Base-by-base conservation (phyloP, 257 asterid genomes). In the Penstemon davidsonii region DNA sequence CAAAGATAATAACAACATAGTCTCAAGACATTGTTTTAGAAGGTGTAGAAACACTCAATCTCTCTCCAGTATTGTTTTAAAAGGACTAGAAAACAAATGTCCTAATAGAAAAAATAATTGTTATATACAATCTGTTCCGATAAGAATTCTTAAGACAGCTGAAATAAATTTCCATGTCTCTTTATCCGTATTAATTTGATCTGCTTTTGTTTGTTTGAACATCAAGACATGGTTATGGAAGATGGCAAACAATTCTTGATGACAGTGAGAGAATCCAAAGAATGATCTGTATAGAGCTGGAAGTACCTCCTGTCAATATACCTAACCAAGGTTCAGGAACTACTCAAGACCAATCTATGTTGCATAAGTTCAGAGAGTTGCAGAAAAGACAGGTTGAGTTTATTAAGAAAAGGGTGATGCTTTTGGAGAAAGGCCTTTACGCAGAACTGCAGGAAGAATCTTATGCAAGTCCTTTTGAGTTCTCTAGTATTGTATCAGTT, bases 171-270 rank as follows among this genome's bases (percentile, higher is more conserved):
- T 41, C 55, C 76, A 13, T 51, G 55, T 38, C 41, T 59, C 42
- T 9, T 42, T 65, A 54, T 6, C 42, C 55, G 70, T 41, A 61
- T 64, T 69, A 50, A 57, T 47, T 52, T 71, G 66, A 60, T 76
- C 38, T 67, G 38, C 49, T 77, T 76, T 56, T 60, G 46, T 58
- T 52, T 68, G 43, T 71, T 56, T 73, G 72, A 74, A 72, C 70
- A 50, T 77, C 64, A 70, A 91, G 99, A 74, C 99, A 94, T 83
- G 99, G 99, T 59, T 94, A 90, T 71, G 99, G 97, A 72, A 88
- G 95, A 87, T 94, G 99, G 99, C 99, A 94, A 86, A 85, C 97
- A 53, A 84, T 94, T 73, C 86, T 89, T 62, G 99, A 94, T 69
- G 99, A 94, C 81, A 94, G 84, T 87, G 95, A 84, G 81, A 86